phyloP scores from a whole-genome alignment of 805 yeast genomes.

The Pichia gijzeniarum region DNA sequence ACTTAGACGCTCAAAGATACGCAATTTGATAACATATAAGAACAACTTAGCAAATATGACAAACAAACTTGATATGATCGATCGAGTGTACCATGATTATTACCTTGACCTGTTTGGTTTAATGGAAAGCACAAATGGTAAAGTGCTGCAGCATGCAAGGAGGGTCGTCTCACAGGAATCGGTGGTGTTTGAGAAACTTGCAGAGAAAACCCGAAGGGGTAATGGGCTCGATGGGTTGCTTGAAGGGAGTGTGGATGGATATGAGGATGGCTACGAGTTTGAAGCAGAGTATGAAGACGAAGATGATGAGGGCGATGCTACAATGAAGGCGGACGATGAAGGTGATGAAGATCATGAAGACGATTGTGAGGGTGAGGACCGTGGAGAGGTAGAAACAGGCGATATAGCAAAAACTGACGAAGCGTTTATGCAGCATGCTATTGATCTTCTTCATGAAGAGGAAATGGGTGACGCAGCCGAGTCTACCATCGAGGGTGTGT shows the following conservation, averaged over 20 bases:
- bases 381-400: background rate
- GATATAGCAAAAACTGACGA: slow-evolving; percentile 4
- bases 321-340: slow-evolving; percentile 1
- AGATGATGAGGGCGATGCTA: background rate
- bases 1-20: slow-evolving; percentile 50
- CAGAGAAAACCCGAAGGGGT: slow-evolving; percentile 81
- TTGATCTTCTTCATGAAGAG: background rate
- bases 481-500: no score
- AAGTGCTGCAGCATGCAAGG: slow-evolving; percentile 48
- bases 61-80: slow-evolving; percentile 71
- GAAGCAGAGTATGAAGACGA: slow-evolving; percentile 5
- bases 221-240: slow-evolving; percentile 65
- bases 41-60: slow-evolving; percentile 62
- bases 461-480: no score
- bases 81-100: slow-evolving; percentile 66
- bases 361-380: slow-evolving; percentile 1
- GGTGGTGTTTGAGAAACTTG: slow-evolving; percentile 73
- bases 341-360: slow-evolving; percentile 1
- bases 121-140: slow-evolving; percentile 45
- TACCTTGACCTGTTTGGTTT: slow-evolving; percentile 57
- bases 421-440: slow-evolving; percentile 11
- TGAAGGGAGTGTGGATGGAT: background rate
- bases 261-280: slow-evolving; percentile 1
- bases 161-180: slow-evolving; percentile 71
- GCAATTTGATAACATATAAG: slow-evolving; percentile 65